Evolutionary conservation across 805 yeast genomes (phyloP).

Genomic region (Ogataea paradorogensis): DNA sequence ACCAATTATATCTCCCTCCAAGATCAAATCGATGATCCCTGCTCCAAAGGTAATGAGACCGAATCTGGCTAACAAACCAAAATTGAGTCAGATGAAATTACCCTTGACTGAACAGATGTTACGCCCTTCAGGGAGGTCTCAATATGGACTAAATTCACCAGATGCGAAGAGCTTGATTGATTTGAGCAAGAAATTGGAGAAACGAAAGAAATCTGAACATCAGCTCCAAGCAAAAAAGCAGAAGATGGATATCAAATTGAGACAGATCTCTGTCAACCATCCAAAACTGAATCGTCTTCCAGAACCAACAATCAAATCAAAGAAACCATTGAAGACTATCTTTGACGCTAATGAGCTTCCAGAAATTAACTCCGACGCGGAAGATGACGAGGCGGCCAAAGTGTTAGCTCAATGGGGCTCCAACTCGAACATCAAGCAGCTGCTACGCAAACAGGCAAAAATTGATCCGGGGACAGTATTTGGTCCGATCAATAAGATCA

Average conservation of each 20-base stretch:
- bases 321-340: neutral
- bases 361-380: conserved; percentile 26
- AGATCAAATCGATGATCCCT: conserved; percentile 1
- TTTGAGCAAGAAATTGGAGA: conserved; percentile 20
- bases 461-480: conserved; percentile 28
- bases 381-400: conserved; percentile 18
- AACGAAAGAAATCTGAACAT: conserved; percentile 19
- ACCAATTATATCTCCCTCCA: conserved; percentile 7
- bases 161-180: conserved; percentile 19
- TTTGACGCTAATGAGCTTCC: conserved; percentile 17
- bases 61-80: conserved; percentile 4
- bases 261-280: conserved; percentile 19
- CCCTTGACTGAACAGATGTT: conserved; percentile 30
- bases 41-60: conserved; percentile 18
- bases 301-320: conserved; percentile 2
- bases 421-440: conserved; percentile 14
- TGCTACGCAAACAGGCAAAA: conserved; percentile 19
- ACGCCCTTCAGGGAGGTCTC: conserved; percentile 13
- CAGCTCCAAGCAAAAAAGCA: conserved; percentile 13
- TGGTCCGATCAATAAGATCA: conserved; percentile 23
- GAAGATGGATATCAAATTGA: conserved; percentile 11
- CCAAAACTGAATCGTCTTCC: conserved; percentile 16
- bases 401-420: conserved; percentile 28
- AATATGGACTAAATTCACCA: conserved; percentile 12
- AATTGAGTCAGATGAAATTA: conserved; percentile 8